phyloP scores from a whole-genome alignment of 31 red algal species.

The Asparagopsis taxiformis region DNA sequence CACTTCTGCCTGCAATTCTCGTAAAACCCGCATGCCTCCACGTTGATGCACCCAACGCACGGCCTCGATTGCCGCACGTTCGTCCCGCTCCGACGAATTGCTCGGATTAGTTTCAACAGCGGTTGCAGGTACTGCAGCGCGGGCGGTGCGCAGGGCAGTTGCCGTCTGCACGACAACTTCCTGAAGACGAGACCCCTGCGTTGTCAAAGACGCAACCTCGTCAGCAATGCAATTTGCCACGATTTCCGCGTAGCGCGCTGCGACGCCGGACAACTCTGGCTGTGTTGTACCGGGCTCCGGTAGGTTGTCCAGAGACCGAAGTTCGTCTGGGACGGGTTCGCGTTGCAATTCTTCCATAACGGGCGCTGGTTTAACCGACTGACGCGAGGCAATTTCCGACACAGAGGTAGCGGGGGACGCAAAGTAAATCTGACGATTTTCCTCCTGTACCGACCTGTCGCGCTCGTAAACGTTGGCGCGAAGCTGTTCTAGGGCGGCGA shows the following conservation, averaged over 20 bases:
- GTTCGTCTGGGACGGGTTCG: slow-evolving; percentile 22
- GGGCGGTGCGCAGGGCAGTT: slow-evolving; percentile 1
- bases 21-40: slow-evolving; percentile 28
- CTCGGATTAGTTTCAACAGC: neutral
- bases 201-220: slow-evolving; percentile 20
- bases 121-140: neutral
- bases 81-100: slow-evolving; percentile 16
- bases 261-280: slow-evolving; percentile 18
- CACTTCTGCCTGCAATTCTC: slow-evolving; percentile 54
- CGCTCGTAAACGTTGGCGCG: slow-evolving; percentile 9
- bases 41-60: slow-evolving; percentile 25
- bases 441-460: slow-evolving; percentile 36
- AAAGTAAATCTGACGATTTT: slow-evolving; percentile 58
- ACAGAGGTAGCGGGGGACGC: slow-evolving; percentile 20
- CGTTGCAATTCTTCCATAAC: slow-evolving; percentile 8
- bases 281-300: slow-evolving; percentile 18
- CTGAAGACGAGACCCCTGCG: slow-evolving; percentile 25
- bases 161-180: slow-evolving; percentile 21
- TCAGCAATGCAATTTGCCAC: slow-evolving; percentile 36
- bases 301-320: slow-evolving; percentile 20
- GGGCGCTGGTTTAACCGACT: slow-evolving; percentile 40
- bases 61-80: slow-evolving; percentile 42
- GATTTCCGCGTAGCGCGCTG: slow-evolving; percentile 37
- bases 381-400: slow-evolving; percentile 19
- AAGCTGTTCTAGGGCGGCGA: slow-evolving; percentile 2